These are phyloP conservation scores for Entophlyctis luteolus DNA, from an alignment of 192 early-diverging fungal species.

Conservation along the genomic window DNA sequence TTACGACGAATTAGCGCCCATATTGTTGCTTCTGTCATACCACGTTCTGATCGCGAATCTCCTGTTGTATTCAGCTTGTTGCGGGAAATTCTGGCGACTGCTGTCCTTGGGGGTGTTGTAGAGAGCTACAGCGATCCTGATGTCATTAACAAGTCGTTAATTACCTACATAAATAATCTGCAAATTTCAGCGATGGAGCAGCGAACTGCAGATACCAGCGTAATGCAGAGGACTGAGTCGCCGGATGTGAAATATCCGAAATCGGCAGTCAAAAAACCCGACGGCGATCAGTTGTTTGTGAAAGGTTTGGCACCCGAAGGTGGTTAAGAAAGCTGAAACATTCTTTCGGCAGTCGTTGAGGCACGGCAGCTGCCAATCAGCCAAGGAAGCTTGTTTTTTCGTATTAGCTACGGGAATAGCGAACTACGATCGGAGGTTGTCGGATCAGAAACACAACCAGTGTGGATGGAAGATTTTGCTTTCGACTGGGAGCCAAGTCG, in stretches of 20 bases:
- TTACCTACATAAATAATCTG: slow-evolving; percentile 22
- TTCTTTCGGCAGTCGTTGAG: slow-evolving; percentile 28
- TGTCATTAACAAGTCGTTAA: slow-evolving; percentile 35
- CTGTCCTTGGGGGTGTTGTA: slow-evolving; percentile 39
- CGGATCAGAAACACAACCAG: slow-evolving; percentile 31
- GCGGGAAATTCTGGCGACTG: slow-evolving; percentile 47
- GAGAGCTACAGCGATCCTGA: slow-evolving; percentile 36
- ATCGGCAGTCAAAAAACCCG: slow-evolving; percentile 7
- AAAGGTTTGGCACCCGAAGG: slow-evolving; percentile 22
- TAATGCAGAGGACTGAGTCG: neutral
- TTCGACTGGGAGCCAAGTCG: slow-evolving; percentile 9
- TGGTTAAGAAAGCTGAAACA: neutral
- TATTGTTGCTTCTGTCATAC: slow-evolving; percentile 30
- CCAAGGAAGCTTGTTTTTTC: slow-evolving; percentile 24
- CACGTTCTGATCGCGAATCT: slow-evolving; percentile 28
- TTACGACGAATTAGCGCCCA: slow-evolving; percentile 35
- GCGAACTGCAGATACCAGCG: neutral
- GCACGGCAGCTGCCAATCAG: slow-evolving; percentile 28
- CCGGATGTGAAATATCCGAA: neutral
- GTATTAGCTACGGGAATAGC: slow-evolving; percentile 16
- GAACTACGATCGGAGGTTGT: slow-evolving; percentile 17
- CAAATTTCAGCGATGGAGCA: slow-evolving; percentile 1
- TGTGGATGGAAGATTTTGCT: slow-evolving; percentile 39
- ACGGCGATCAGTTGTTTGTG: slow-evolving; percentile 23
- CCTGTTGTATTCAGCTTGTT: slow-evolving; percentile 39